Conservation (phyloP, 2,329 filamentous ascomycete species). For the Penicillium oxalicum region DNA sequence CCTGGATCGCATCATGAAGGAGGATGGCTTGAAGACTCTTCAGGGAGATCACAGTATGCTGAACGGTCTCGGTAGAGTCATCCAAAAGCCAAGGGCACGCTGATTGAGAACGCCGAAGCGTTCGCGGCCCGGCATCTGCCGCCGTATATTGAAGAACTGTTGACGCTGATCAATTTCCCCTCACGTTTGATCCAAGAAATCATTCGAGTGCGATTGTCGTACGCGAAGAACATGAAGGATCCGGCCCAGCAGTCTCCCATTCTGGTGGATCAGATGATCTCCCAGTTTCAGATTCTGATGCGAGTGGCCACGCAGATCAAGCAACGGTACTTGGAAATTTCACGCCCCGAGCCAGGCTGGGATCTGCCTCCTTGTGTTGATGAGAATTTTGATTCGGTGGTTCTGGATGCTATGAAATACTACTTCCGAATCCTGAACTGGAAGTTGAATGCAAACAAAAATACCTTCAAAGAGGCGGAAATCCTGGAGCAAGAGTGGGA, state of each 20-base stretch:
- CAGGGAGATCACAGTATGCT: slow-evolving; percentile 81
- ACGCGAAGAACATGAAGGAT: slow-evolving; percentile 93
- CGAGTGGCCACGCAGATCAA: slow-evolving; percentile 91
- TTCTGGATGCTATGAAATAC: slow-evolving; percentile 88
- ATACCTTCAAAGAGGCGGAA: slow-evolving; percentile 98
- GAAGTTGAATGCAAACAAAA: slow-evolving; percentile 96
- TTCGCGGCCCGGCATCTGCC: slow-evolving; percentile 88
- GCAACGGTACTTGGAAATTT: slow-evolving; percentile 75
- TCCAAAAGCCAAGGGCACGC: slow-evolving; percentile 83
- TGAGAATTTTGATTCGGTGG: slow-evolving; percentile 87
- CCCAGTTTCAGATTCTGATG: slow-evolving; percentile 89
- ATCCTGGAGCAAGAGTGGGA: slow-evolving; percentile 97
- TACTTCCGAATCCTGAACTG: slow-evolving; percentile 99
- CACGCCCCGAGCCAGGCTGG: slow-evolving; percentile 85
- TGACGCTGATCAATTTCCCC: slow-evolving; percentile 95
- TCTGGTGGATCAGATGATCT: slow-evolving; percentile 96
- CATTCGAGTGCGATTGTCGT: slow-evolving; percentile 82
- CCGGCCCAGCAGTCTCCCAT: slow-evolving; percentile 85
- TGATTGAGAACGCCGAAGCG: slow-evolving; percentile 76
- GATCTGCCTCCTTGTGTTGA: slow-evolving; percentile 93
- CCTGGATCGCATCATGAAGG: slow-evolving; percentile 88
- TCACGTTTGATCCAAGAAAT: slow-evolving; percentile 94
- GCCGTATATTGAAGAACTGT: slow-evolving; percentile 91
- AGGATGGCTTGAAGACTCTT: slow-evolving; percentile 86
- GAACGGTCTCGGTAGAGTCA: slow-evolving; percentile 73